Base-by-base conservation (phyloP, 2,329 filamentous ascomycete genomes). In the Verticillium nubilum region DNA sequence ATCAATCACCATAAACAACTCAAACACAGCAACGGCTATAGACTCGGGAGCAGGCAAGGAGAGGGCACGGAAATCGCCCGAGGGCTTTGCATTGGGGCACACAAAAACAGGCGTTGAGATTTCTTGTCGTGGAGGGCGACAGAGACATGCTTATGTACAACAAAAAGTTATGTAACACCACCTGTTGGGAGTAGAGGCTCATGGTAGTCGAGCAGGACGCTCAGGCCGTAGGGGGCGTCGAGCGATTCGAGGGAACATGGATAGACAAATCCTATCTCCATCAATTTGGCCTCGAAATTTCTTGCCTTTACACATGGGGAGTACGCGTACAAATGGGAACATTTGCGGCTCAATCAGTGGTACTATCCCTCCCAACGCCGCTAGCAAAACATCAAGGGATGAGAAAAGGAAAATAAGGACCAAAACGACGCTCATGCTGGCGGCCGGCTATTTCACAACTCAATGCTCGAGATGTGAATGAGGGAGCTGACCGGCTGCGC, bases 371-470 rank as follows among this genome's bases (percentile, higher is more conserved):
- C 42, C 42, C 52, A 29, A 54, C 54, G 19, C 42, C 52, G 28
- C 37, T 42, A 56, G 52, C 25, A 52, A 58, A 52, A 23, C 10
- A 25, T 12, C 3, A 50, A 50, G 10, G 19, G 13, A 23, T 1
- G 19, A 50, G 4, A 19, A 50, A 23, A 23, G 25, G 6, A 26
- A 13, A 28, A 23, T 7, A 28, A 28, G n/a, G n/a, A n/a, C n/a
- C n/a, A 57, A 60, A 62, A 47, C 52, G 60, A 62, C 56, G 60
- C 58, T 63, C 57, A 63, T 62, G 62, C 60, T 62, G 56, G 52
- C 60, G 37, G 56, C 35, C 60, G 56, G 50, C 37, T 19, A 47
- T 2, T n/a, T 12, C 42, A 5, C 19, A 50, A 15, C 12, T 31
- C 29, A 3, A 31, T 13, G 29, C 9, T 2, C 13, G 29, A 31